Conservation (phyloP, 108 stramenopile species). For the Chaetoceros tenuissimus region DNA sequence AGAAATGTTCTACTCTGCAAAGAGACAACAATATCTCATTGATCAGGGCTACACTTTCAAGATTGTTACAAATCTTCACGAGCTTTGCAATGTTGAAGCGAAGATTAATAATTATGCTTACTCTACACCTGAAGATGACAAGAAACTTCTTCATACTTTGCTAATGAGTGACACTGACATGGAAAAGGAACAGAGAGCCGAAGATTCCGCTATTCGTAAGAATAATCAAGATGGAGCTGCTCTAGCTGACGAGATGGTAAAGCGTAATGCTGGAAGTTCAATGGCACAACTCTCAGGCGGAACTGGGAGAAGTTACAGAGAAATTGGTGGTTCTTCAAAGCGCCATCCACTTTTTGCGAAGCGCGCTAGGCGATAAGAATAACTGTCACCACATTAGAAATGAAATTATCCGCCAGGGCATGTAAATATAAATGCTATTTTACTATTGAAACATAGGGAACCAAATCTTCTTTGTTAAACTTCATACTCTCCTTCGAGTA, state of each 20-base stretch:
- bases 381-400: no score
- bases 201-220: conserved; percentile 86
- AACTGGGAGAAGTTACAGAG: conserved; percentile 60
- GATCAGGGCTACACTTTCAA: conserved; percentile 99
- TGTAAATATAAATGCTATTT: no score
- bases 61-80: conserved; percentile 87
- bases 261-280: conserved; percentile 55
- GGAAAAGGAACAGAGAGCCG: conserved; percentile 76
- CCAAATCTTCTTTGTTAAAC: no score
- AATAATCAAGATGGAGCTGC: conserved; percentile 79
- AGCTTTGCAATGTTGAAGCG: conserved; percentile 65
- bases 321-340: conserved; percentile 40
- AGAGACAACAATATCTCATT: conserved; percentile 97
- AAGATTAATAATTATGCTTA: conserved; percentile 53
- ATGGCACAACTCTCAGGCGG: conserved; percentile 77
- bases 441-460: no score
- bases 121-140: conserved; percentile 68
- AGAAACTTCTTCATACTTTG: conserved; percentile 54
- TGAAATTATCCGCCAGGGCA: no score
- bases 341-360: conserved; percentile 81
- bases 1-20: conserved; percentile 97
- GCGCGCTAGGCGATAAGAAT: conserved; percentile 31
- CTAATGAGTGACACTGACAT: conserved; percentile 66
- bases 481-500: background rate
- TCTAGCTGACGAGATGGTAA: conserved; percentile 68